phyloP scores from a whole-genome alignment of 257 asterid genomes.

The Jaltomata sinuosa region DNA sequence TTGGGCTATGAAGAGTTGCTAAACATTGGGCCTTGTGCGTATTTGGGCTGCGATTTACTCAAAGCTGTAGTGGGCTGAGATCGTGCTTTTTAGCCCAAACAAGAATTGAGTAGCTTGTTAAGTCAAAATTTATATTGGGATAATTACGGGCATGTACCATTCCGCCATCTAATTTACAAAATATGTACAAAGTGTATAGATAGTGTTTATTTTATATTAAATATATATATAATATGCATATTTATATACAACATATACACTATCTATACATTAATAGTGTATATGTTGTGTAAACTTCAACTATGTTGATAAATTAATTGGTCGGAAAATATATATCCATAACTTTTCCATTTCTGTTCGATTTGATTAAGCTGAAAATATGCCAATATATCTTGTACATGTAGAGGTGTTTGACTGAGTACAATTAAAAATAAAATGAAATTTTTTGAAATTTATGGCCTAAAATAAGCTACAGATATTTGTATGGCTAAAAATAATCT shows the following conservation, averaged over 20 bases:
- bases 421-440: background rate
- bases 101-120: background rate
- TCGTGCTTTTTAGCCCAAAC: background rate
- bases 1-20: background rate
- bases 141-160: background rate
- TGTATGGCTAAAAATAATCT: too few relatives aligned
- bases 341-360: background rate
- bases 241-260: too few relatives aligned
- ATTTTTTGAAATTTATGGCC: too few relatives aligned
- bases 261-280: too few relatives aligned
- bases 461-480: too few relatives aligned
- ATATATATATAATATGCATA: too few relatives aligned
- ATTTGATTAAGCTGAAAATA: background rate
- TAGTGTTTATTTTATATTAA: too few relatives aligned
- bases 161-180: background rate
- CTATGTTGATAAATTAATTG: background rate
- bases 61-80: background rate
- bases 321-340: background rate
- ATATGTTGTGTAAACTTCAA: too few relatives aligned
- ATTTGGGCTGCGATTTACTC: background rate
- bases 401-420: accelerated
- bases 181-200: too few relatives aligned
- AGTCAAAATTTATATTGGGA: background rate
- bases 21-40: background rate
- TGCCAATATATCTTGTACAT: background rate